phyloP scores from a whole-genome alignment of 805 yeast genomes.

The Barnettozyma pratensis region DNA sequence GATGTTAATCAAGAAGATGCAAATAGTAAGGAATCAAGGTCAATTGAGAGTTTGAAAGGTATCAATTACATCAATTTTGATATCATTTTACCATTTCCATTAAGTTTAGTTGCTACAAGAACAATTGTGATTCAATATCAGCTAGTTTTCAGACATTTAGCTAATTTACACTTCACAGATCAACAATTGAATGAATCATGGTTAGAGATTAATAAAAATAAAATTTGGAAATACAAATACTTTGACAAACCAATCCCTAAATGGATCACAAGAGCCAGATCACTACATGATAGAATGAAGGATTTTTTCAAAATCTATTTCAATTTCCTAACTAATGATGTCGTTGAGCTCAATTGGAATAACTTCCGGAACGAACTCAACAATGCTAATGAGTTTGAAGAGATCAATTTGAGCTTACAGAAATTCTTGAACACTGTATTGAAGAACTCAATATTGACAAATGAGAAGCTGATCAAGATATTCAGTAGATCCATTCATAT shows the following conservation, averaged over 20 bases:
- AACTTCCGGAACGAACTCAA: constrained; percentile 30
- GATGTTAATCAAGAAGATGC: constrained; percentile 13
- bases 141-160: constrained; percentile 65
- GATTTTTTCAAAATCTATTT: constrained; percentile 51
- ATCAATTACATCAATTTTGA: constrained; percentile 52
- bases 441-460: constrained; percentile 63
- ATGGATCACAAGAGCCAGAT: constrained; percentile 51
- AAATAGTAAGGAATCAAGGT: constrained; percentile 14
- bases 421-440: constrained; percentile 57
- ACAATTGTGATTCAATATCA: constrained; percentile 76
- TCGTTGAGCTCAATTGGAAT: constrained; percentile 51
- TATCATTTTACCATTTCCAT: constrained; percentile 76
- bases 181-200: constrained; percentile 60
- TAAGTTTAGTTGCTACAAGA: constrained; percentile 67
- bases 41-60: constrained; percentile 33
- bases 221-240: constrained; percentile 60
- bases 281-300: constrained; percentile 46
- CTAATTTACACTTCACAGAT: constrained; percentile 58
- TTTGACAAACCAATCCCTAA: constrained; percentile 38
- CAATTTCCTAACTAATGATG: constrained; percentile 51
- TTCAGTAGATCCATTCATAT: constrained; percentile 42
- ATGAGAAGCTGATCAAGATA: constrained; percentile 44
- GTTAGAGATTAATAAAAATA: constrained; percentile 59
- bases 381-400: constrained; percentile 34
- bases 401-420: constrained; percentile 42